phyloP scores from a whole-genome alignment of 2,329 filamentous ascomycete species.

The Neopestalotiopsis clavispora region DNA sequence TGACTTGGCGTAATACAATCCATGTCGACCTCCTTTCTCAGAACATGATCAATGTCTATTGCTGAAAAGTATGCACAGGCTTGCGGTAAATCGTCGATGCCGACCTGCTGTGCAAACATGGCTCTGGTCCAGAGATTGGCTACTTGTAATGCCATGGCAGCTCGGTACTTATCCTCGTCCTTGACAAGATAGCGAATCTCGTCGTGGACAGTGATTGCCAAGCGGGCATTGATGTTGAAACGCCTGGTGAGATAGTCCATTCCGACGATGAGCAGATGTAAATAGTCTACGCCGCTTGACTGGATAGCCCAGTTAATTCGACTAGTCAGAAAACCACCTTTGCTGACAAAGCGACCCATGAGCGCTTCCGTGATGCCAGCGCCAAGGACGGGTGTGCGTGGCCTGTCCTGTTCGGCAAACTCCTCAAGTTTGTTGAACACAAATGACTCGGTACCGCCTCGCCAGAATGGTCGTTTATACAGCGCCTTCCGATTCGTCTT shows the following conservation, averaged over 20 bases:
- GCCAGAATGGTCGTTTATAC: slow-evolving; percentile 83
- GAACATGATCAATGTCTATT: slow-evolving; percentile 90
- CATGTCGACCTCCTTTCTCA: slow-evolving; percentile 99
- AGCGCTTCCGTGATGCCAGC: slow-evolving; percentile 96
- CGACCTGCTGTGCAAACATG: slow-evolving; percentile 97
- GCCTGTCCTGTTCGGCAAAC: slow-evolving; percentile 92
- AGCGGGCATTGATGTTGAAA: slow-evolving; percentile 82
- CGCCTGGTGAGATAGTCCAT: slow-evolving; percentile 93
- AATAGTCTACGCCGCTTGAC: slow-evolving; percentile 94
- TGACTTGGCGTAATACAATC: slow-evolving; percentile 94
- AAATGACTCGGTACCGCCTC: slow-evolving; percentile 94
- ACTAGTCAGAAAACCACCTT: slow-evolving; percentile 91
- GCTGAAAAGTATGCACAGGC: slow-evolving; percentile 95
- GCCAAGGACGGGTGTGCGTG: slow-evolving; percentile 88
- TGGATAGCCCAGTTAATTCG: slow-evolving; percentile 99
- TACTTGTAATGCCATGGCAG: slow-evolving; percentile 91
- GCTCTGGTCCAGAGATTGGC: slow-evolving; percentile 96
- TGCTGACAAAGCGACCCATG: slow-evolving; percentile 85
- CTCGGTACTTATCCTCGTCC: slow-evolving; percentile 83
- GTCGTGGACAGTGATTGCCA: slow-evolving; percentile 95
- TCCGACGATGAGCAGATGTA: slow-evolving; percentile 87
- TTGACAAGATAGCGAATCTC: slow-evolving; percentile 94
- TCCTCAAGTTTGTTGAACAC: slow-evolving; percentile 99
- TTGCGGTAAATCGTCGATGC: slow-evolving; percentile 93
- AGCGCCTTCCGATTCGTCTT: slow-evolving; percentile 79